Base-by-base conservation (phyloP, 73 alveolate genomes). In the Effrenium voratum region DNA sequence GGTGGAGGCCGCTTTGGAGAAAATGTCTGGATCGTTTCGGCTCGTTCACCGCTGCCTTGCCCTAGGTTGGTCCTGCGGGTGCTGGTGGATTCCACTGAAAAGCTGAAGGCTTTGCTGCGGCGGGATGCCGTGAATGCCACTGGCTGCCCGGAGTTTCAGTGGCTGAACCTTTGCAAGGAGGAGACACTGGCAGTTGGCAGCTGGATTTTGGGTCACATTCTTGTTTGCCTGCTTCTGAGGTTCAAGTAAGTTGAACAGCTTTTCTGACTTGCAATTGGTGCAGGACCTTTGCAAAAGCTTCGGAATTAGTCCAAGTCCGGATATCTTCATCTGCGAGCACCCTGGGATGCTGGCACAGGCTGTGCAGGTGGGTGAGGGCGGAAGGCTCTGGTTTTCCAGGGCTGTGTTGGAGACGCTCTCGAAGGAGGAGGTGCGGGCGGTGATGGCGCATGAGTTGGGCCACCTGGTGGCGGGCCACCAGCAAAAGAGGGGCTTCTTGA, bases 291-390 rank as follows among this genome's bases (percentile, higher is more conserved):
- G 90, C 30, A 45, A 5, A 41, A 79, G 36, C 2, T 79, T 79
- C n/a, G 90, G 90, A 5, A 79, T 79, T 13, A 30, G 46, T 26
- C 45, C 90, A 10, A 15, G 32, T 28, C 68, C 66, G 22, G 90
- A 79, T 15, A 60, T 79, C 15, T 32, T 40, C 32, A 79, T 79
- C 32, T 46, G 60, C 44, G 90, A 79, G 44, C 68, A 79, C 32
- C 1, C 46, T 45, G 68, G 90, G 36, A 79, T 79, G 90, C 90
- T 79, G 24, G 90, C 90, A 26, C 90, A 79, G 46, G 90, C 90
- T 24, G 90, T 60, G 43, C 90, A 60, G 68, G 30, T 79, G 90
- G 90, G 32, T 46, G 90, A 66, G 32, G 32, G 46, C 0, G 66
- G 90, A 41, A 45, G 90, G 90, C 68, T 79, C 28, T 22, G 44